Evolutionary conservation across 257 asterid genomes (phyloP).

Genomic region (Ballota nigra): DNA sequence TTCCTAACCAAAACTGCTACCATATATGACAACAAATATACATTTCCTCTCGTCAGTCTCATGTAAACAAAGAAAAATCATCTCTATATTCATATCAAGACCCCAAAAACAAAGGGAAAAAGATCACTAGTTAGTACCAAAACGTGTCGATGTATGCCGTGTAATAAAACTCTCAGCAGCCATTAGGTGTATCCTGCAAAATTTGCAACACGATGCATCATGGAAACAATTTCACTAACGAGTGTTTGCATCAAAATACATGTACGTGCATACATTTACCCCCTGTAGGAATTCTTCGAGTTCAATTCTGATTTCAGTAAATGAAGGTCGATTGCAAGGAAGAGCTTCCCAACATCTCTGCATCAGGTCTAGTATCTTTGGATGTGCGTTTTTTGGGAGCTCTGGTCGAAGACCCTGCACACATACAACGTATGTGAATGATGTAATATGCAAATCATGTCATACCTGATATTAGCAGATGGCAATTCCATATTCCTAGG

Average conservation of each 20-base stretch:
- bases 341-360: slow-evolving; percentile 79
- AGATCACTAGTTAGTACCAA: slow-evolving; percentile 32
- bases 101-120: not conserved
- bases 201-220: not conserved
- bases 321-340: slow-evolving; percentile 71
- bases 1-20: slow-evolving; percentile 35
- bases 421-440: not conserved
- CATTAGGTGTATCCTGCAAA: slow-evolving; percentile 49
- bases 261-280: slow-evolving; percentile 43
- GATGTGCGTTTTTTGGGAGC: slow-evolving; percentile 60
- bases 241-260: not conserved
- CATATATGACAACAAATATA: slow-evolving; percentile 19
- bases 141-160: slow-evolving; percentile 23
- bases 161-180: slow-evolving; percentile 25
- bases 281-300: slow-evolving; percentile 63
- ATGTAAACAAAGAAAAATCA: slow-evolving; percentile 14
- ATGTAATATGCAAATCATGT: not conserved
- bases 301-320: slow-evolving; percentile 55
- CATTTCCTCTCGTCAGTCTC: not conserved
- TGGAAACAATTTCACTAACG: not conserved
- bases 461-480: not conserved
- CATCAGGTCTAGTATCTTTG: slow-evolving; percentile 66
- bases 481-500: not conserved
- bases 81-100: slow-evolving; percentile 20
- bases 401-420: slow-evolving; percentile 91